Percentiles rank a stretch among this genome's conserved stretches.
phyloP scores from a whole-genome alignment of 108 stramenopile species.

The Nitzschia putrida region DNA sequence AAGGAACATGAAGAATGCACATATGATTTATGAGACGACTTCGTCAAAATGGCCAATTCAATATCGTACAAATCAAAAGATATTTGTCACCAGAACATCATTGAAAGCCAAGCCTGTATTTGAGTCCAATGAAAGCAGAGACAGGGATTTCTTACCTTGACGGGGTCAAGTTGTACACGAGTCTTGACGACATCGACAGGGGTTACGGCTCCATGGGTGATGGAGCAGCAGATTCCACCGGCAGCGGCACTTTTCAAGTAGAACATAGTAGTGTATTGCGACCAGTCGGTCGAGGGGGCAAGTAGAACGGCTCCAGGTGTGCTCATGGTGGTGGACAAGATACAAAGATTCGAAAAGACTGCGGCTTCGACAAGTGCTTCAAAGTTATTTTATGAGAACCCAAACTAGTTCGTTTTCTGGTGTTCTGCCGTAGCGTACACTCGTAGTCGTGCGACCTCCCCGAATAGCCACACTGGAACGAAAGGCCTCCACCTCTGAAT shows the following conservation, averaged over 20 bases:
- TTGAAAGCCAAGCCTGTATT: too few species aligned
- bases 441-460: too few species aligned
- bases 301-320: constrained; percentile 62
- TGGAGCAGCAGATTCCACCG: constrained; percentile 96
- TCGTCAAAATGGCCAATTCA: neutral
- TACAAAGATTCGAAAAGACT: neutral
- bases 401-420: too few species aligned
- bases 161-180: constrained; percentile 92
- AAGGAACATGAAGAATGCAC: constrained; percentile 11
- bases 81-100: neutral
- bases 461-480: too few species aligned
- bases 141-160: constrained; percentile 47
- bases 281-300: constrained; percentile 65
- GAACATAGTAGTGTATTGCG: constrained; percentile 77
- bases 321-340: constrained; percentile 10
- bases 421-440: too few species aligned
- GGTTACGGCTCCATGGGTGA: constrained; percentile 94
- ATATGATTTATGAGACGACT: neutral
- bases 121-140: too few species aligned
- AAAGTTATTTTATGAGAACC: too few species aligned
- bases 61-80: neutral
- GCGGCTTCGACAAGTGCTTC: neutral
- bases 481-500: too few species aligned
- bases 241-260: constrained; percentile 87
- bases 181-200: constrained; percentile 98